Evolutionary conservation across 768 basidiomycete species (phyloP).

Genomic region (Crepidotus variabilis): DNA sequence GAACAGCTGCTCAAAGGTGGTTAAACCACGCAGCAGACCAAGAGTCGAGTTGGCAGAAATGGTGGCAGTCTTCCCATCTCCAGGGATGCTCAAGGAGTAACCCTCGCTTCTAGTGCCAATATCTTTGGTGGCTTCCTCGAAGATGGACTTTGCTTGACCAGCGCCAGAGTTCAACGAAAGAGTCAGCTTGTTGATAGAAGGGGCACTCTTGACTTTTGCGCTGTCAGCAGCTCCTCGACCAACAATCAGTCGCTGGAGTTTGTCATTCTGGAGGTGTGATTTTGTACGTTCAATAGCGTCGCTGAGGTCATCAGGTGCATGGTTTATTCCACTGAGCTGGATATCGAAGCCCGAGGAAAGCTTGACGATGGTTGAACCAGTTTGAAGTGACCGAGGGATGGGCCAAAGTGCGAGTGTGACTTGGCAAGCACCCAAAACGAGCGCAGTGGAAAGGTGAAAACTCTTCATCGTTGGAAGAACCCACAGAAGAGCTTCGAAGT

Average conservation of each 20-base stretch:
- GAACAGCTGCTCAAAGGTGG: slow-evolving; percentile 74
- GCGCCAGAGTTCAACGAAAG: slow-evolving; percentile 31
- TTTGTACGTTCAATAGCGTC: slow-evolving; percentile 54
- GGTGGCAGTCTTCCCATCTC: slow-evolving; percentile 47
- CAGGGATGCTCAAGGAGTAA: slow-evolving; percentile 55
- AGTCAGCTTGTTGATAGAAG: slow-evolving; percentile 37
- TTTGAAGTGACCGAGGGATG: slow-evolving; percentile 41
- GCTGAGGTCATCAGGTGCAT: slow-evolving; percentile 51
- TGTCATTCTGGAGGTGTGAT: slow-evolving; percentile 42
- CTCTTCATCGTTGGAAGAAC: not conserved
- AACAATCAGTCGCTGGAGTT: slow-evolving; percentile 54
- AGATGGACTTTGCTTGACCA: slow-evolving; percentile 38
- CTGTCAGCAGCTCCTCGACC: slow-evolving; percentile 53
- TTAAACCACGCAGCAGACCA: slow-evolving; percentile 67
- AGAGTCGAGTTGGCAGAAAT: slow-evolving; percentile 61
- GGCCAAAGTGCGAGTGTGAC: slow-evolving; percentile 36
- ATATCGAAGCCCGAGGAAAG: slow-evolving; percentile 53
- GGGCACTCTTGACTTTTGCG: slow-evolving; percentile 32
- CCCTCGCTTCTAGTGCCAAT: slow-evolving; percentile 50
- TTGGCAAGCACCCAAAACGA: not conserved
- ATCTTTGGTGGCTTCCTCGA: slow-evolving; percentile 47
- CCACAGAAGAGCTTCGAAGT: not conserved
- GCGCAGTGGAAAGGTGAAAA: not conserved
- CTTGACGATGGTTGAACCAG: slow-evolving; percentile 37
- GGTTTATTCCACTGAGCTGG: slow-evolving; percentile 26